Evolutionary conservation across 352 stramenopile species (phyloP).

Genomic region (Phytophthora macrochlamydospora): DNA sequence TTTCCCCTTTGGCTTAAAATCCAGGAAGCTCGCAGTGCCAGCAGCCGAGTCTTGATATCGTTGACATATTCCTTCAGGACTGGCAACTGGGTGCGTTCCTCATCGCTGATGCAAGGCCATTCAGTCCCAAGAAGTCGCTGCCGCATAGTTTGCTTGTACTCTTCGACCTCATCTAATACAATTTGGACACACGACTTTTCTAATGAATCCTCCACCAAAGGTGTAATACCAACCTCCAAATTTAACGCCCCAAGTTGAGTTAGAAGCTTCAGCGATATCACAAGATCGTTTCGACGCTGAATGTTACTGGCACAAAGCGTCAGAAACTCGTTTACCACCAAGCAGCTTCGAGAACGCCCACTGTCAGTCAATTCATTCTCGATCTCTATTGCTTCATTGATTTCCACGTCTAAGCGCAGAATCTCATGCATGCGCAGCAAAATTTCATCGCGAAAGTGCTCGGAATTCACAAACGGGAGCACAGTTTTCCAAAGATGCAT

Average conservation of each 20-base stretch:
- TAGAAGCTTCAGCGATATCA: constrained; percentile 41
- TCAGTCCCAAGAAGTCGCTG: constrained; percentile 1
- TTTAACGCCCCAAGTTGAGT: constrained; percentile 39
- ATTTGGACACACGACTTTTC: constrained; percentile 16
- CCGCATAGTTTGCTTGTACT: constrained; percentile 30
- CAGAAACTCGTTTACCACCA: constrained; percentile 30
- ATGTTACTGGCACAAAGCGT: constrained; percentile 34
- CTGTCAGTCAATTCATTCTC: constrained; percentile 1
- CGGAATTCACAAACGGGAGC: constrained; percentile 17
- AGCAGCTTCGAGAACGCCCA: not conserved
- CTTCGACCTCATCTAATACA: constrained; percentile 29
- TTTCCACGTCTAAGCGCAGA: constrained; percentile 22
- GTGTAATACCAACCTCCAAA: constrained; percentile 19
- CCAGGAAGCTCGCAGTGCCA: constrained; percentile 65
- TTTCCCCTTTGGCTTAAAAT: constrained; percentile 35
- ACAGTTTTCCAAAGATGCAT: constrained; percentile 47
- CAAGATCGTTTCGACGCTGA: constrained; percentile 12
- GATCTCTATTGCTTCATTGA: constrained; percentile 2
- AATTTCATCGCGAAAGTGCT: constrained; percentile 38
- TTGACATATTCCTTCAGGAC: constrained; percentile 28
- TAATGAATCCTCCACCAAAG: not conserved
- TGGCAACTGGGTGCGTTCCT: constrained; percentile 17
- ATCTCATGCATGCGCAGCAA: constrained; percentile 47
- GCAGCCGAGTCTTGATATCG: constrained; percentile 50
- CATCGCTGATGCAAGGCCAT: constrained; percentile 14